Base-by-base conservation (phyloP, 2,329 filamentous ascomycete species). In the Ascocoryne sarcoides region DNA sequence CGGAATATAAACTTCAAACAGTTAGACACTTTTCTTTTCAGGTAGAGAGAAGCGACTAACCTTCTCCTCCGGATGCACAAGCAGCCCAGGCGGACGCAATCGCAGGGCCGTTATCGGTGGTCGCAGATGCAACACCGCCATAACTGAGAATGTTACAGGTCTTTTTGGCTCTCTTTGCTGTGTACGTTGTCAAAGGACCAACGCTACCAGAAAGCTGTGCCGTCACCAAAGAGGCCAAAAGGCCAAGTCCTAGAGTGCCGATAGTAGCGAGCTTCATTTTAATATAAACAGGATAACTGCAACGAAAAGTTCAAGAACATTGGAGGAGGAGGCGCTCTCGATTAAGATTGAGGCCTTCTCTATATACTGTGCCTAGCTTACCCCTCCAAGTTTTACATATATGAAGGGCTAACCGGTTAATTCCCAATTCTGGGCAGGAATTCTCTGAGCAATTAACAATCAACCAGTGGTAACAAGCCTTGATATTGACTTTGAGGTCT, bases 111-210 rank as follows among this genome's bases (percentile, higher is more conserved):
- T 70, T 55, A 47, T 71, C 67, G 1, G 65, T 68, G 10, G 58
- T 55, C 38, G 63, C 63, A 45, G 67, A 65, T 3, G 67, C 65
- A 17, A 60, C 61, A 14, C 60, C 68, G 5, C 68, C 67, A 47
- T 69, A 69, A 32, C 61, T 49, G 34, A 66, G 58, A 35, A 71
- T 66, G 50, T 66, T 65, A 55, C 67, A 71, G 9, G 61, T 35
- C 31, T 50, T 50, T 5, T n/a, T 42, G 10, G 50, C 46, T 12
- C 39, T 45, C 26, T 57, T 55, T 2, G 40, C 15, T 10, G 46
- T 47, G 3, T 48, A 51, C 7, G 42, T 40, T 2, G 51, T 55
- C 5, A 43, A 48, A 15, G 53, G 53, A 7, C 53, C 53, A 20
- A 56, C 53, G 17, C 46, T 43, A 5, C 49, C 49, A 4, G 46